Percentiles rank a stretch among this genome's conserved stretches.
Conservation (phyloP, 768 basidiomycete species). For the Boletus tylopilopsis region DNA sequence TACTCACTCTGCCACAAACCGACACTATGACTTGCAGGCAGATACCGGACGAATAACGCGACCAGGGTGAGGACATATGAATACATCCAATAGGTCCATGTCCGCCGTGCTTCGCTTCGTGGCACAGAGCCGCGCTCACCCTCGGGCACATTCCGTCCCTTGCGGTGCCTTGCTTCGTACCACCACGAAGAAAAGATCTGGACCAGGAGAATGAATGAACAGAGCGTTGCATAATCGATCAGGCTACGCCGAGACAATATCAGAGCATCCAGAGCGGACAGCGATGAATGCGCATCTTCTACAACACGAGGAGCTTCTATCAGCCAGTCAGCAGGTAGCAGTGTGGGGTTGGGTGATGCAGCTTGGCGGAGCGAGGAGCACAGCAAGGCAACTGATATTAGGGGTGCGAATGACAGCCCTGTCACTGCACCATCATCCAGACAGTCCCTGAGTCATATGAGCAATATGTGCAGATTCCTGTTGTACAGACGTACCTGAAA, state of each 20-base stretch:
- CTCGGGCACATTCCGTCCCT: slow-evolving; percentile 44
- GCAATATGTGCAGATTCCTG: neutral
- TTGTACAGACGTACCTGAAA: slow-evolving; percentile 53
- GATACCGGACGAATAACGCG: slow-evolving; percentile 47
- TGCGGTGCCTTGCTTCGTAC: slow-evolving; percentile 54
- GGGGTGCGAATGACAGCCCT: slow-evolving; percentile 78
- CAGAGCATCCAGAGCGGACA: slow-evolving; percentile 51
- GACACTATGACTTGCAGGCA: slow-evolving; percentile 39
- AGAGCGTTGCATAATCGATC: slow-evolving; percentile 76
- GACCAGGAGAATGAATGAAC: slow-evolving; percentile 72
- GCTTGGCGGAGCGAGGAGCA: slow-evolving; percentile 45
- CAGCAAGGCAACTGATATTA: slow-evolving; percentile 70
- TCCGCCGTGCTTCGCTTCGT: slow-evolving; percentile 61
- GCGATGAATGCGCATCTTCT: slow-evolving; percentile 35
- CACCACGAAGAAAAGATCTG: slow-evolving; percentile 79
- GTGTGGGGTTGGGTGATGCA: slow-evolving; percentile 25
- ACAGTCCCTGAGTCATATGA: slow-evolving; percentile 53
- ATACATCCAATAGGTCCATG: slow-evolving; percentile 64
- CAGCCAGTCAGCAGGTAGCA: slow-evolving; percentile 64
- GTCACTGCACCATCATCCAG: slow-evolving; percentile 84
- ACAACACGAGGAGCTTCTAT: slow-evolving; percentile 71
- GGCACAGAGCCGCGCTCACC: slow-evolving; percentile 76
- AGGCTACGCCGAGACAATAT: slow-evolving; percentile 70
- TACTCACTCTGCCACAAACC: slow-evolving; percentile 71
- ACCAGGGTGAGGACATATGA: slow-evolving; percentile 49